phyloP scores from a whole-genome alignment of 768 basidiomycete genomes.

The Filobasidium floriforme region DNA sequence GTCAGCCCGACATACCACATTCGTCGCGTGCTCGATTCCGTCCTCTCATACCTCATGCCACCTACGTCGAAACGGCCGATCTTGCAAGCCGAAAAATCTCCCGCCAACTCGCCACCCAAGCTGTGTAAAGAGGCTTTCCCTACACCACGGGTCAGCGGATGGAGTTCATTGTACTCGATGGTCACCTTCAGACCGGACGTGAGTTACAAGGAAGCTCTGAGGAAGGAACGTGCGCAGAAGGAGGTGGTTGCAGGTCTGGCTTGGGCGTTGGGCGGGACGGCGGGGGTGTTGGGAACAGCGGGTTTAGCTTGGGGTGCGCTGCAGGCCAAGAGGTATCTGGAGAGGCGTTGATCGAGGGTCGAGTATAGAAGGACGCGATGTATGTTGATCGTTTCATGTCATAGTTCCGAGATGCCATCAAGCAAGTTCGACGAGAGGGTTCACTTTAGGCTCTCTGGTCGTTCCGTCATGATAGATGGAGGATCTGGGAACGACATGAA shows the following conservation, averaged over 20 bases:
- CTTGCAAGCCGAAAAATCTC: constrained; percentile 27
- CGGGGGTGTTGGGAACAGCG: neutral
- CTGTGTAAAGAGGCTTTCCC: constrained; percentile 52
- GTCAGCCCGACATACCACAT: constrained; percentile 71
- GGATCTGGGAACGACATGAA: too few relatives aligned
- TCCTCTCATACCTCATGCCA: constrained; percentile 45
- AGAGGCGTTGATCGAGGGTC: neutral
- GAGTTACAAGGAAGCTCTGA: constrained; percentile 72
- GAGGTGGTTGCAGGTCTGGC: constrained; percentile 48
- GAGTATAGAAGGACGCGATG: too few relatives aligned
- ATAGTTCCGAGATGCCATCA: too few relatives aligned
- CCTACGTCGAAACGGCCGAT: constrained; percentile 23
- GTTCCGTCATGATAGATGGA: too few relatives aligned
- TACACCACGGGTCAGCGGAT: constrained; percentile 58
- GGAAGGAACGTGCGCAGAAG: constrained; percentile 64
- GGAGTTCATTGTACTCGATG: constrained; percentile 95
- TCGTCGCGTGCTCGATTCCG: constrained; percentile 68
- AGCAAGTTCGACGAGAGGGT: too few relatives aligned
- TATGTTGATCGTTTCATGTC: too few relatives aligned
- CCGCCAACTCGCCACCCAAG: constrained; percentile 11
- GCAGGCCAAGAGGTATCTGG: neutral
- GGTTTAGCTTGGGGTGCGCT: neutral
- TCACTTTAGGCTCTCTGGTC: too few relatives aligned
- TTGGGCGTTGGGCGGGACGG: constrained; percentile 1
- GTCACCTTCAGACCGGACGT: constrained; percentile 95